A percentile compares a stretch with the other conserved stretches of the same genome.
Evolutionary conservation across 768 basidiomycete species (phyloP).

Genomic region (Pisolithus tinctorius): DNA sequence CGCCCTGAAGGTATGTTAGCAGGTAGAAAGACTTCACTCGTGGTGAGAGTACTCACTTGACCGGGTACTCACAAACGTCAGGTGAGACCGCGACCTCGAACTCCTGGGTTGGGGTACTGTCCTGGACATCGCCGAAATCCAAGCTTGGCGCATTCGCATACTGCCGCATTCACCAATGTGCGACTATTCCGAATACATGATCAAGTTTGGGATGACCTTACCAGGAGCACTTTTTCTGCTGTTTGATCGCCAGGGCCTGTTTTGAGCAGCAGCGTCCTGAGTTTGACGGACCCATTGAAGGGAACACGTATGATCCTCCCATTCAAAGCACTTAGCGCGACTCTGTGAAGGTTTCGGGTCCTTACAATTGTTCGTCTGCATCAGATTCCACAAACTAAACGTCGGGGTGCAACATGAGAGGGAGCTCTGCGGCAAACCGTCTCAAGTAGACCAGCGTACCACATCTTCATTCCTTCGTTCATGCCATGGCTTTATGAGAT

Average conservation of each 20-base stretch:
- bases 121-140: constrained; percentile 71
- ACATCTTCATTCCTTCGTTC: constrained; percentile 60
- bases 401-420: constrained; percentile 3
- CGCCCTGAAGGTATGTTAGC: constrained; percentile 39
- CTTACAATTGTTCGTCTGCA: constrained; percentile 84
- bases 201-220: constrained; percentile 28
- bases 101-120: constrained; percentile 62
- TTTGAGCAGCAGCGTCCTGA: constrained; percentile 77
- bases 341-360: constrained; percentile 9
- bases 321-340: constrained; percentile 5
- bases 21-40: not conserved
- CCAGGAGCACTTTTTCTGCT: constrained; percentile 64
- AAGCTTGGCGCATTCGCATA: constrained; percentile 71
- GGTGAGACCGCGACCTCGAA: constrained; percentile 61
- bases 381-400: constrained; percentile 79
- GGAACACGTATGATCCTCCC: constrained; percentile 75
- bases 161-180: constrained; percentile 31
- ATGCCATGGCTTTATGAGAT: constrained; percentile 85
- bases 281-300: constrained; percentile 81
- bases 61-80: constrained; percentile 79
- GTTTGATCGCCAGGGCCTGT: constrained; percentile 77
- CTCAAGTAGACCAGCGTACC: constrained; percentile 35
- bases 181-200: not conserved
- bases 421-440: not conserved
- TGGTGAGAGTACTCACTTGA: constrained; percentile 48